Conservation (phyloP, 495 filamentous ascomycete genomes). For the Usnea hakonensis region DNA sequence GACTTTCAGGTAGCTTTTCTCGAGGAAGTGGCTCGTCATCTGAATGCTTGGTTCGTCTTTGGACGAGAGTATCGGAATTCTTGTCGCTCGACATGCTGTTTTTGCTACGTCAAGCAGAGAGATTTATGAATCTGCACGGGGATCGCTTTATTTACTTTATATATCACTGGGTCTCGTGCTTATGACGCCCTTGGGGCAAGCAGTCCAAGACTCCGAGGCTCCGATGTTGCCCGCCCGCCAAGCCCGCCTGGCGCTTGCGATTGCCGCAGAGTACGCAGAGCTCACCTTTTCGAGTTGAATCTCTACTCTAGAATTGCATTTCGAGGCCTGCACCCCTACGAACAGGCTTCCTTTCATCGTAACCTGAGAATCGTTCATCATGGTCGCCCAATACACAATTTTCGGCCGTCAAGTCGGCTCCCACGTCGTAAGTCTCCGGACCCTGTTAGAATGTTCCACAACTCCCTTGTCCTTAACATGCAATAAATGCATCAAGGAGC, state of each 20-base stretch:
- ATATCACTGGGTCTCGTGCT: background rate
- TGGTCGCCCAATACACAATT: constrained; percentile 81
- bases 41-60: constrained; percentile 3
- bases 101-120: background rate
- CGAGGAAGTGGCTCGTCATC: constrained; percentile 28
- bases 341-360: constrained; percentile 35
- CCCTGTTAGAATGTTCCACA: background rate
- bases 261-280: constrained; percentile 9
- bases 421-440: constrained; percentile 65
- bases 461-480: constrained; percentile 6
- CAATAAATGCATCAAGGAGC: background rate
- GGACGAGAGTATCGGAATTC: constrained; percentile 8
- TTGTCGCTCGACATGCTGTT: constrained; percentile 18
- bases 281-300: constrained; percentile 20
- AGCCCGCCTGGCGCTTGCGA: constrained; percentile 25
- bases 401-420: constrained; percentile 88
- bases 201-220: background rate
- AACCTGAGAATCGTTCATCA: constrained; percentile 47
- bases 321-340: constrained; percentile 26
- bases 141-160: background rate
- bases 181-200: background rate
- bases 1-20: constrained; percentile 55
- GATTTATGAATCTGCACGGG: background rate
- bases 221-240: constrained; percentile 28
- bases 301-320: constrained; percentile 25